Base-by-base conservation (phyloP, 2,329 filamentous ascomycete species). In the Verticillium isaacii region DNA sequence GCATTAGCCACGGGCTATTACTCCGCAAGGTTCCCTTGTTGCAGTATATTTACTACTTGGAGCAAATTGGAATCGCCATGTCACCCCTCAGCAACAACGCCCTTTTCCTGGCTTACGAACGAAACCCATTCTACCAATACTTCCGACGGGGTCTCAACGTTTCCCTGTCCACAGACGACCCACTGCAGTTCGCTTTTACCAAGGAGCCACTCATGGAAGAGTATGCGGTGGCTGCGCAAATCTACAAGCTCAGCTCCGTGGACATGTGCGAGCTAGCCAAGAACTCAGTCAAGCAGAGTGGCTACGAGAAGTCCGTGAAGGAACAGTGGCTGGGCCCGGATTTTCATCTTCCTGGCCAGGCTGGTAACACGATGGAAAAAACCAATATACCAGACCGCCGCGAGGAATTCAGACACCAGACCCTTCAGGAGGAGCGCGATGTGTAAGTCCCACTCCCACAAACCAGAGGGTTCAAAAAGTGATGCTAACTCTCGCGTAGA, bases 231-330 rank as follows among this genome's bases (percentile, higher is more conserved):
- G 95, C 95, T 3, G 95, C 95, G 5, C 95, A 99, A 76, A 99
- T 99, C 63, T 99, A 98, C 80, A 98, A 98, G 78, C 86, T 99
- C 45, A 96, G 89, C 70, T 90, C 94, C 1, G 93, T 98, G 4
- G 95, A 99, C 71, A 99, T 99, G 95, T 98, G 95, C 72, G 95
- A 99, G 77, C 77, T 99, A 62, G 95, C 95, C 29, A 97, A 97
- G 77, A 94, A 98, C 73, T 97, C 92, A 11, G 95, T 99, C 50
- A 87, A 89, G 69, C 95, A 99, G 74, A 96, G 92, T 73, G 95
- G 95, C 7, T 99, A 96, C 71, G 95, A 99, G 73, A 82, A 90
- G 68, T 85, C 88, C 14, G 82, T 98, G 70, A 99, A 99, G 77
- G 88, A 93, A 71, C 87, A 93, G 74, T 99, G 94, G 94, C 80